Evolutionary conservation across 2,329 filamentous ascomycete species (phyloP), one percentile per base, ranked within the genome.

Genomic region (Aspergillus hortae): DNA sequence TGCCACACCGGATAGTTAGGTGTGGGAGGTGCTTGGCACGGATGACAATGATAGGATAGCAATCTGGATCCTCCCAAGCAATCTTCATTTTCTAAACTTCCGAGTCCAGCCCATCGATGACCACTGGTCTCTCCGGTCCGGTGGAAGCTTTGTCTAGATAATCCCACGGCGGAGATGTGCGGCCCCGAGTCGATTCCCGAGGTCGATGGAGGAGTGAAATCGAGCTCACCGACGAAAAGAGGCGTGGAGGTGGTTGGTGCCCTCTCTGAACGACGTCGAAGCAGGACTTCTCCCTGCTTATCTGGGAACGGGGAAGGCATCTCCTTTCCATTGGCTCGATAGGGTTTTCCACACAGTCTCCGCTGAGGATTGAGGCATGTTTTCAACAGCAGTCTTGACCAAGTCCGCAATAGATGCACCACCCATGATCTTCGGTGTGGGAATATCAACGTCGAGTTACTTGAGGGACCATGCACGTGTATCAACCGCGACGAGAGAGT

Each of bases 391-490:
- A 17, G 11, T 15, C 12, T 46, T 33, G 44, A 46, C 44, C 11
- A 46, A 21, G 27, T 48, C 44, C 7, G 50, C 23, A 30, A 53
- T 32, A 21, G 46, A 38, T 23, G 36, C 46, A 10, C 46, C 46
- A 21, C 51, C 41, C 46, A 53, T 23, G 33, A 53, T 27, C 23
- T 53, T 53, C 17, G 49, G 40, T 15, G 36, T 33, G 21, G 51
- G 51, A 17, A 53, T 15, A 40, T 53, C 51, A 4, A 36, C 15
- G 3, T 51, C 48, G 25, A 54, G 25, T 36, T 54, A 48, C 4
- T 45, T 51, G 11, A 32, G 38, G 49, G 51, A 54, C 52, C 52
- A 51, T 41, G 27, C 25, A 25, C 45, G 27, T 4, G 43, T 42
- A 30, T 38, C 35, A 38, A 17, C 35, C 35, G 35, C 2, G 35